Base-by-base conservation (phyloP, 768 basidiomycete species). In the Leccinum fibrillosum region DNA sequence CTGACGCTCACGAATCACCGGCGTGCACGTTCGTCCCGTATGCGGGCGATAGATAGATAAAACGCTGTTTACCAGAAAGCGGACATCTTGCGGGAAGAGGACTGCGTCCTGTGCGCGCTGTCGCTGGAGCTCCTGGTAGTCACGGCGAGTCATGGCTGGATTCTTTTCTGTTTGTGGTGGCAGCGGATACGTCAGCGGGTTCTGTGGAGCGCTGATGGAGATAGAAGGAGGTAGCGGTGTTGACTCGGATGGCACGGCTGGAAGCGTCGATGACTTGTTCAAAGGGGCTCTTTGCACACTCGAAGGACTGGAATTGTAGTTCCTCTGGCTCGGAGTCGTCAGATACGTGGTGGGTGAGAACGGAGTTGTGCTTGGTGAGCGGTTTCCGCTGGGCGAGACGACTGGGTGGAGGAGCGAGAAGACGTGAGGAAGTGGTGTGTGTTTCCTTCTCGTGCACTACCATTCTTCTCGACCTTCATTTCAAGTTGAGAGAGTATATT, bases 301-400 rank as follows among this genome's bases (percentile, higher is more conserved):
- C 72, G 45, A 66, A 21, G 32, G 62, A 58, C 57, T 66, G 59
- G 58, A 64, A 69, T 45, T 60, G 73, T 45, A 64, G 72, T 44
- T 66, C 83, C 74, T 88, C 88, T 2, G 73, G 82, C 63, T 90
- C 88, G 0, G 88, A 89, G 67, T 88, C 87, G 67, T 88, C 87
- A 23, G 89, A 87, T 25, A 86, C 84, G 55, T 80, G n/a, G 42
- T 44, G 78, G 17, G 76, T 76, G 37, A 79, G 52, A 6, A 47
- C 66, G n/a, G 87, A 86, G 5, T 69, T 53, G 21, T 77, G 72
- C 64, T 87, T 89, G 47, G 83, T 78, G 35, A 82, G 71, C 1
- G 86, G 83, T 62, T 82, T 63, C 56, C 73, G 57, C 61, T 71
- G 70, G 2, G 73, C 55, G 52, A 77, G 67, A 62, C 82, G 78